Evolutionary conservation across 2,329 filamentous ascomycete genomes (phyloP), one percentile per base, ranked within the genome.

Genomic region (Cladophialophora immunda): DNA sequence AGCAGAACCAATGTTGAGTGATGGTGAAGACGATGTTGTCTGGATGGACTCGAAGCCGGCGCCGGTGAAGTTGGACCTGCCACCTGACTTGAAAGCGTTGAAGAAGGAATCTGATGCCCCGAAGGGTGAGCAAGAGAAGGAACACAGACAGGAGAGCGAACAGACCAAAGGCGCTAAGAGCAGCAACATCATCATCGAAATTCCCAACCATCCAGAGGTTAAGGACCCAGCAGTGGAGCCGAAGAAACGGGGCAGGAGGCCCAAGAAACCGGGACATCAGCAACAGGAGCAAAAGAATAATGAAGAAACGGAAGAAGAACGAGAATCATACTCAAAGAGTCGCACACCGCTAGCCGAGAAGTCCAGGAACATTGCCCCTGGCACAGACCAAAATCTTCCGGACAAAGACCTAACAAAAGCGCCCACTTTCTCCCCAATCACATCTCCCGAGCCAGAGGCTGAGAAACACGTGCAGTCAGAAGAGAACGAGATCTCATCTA

Each of bases 201-300:
- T 71, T 25, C 69, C 68, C 19, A 17, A n/a, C 8, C 25, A n/a
- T 19, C 13, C 45, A 41, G 68, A 69, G 56, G 13, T 34, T 57
- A 62, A 68, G 41, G 61, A 55, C 36, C 29, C 45, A 36, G 47
- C 50, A 47, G 38, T 62, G n/a, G 70, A 54, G 52, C 68, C 70
- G 59, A 73, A 73, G 66, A 73, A 73, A 58, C 68, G 71, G 38
- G 71, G 71, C 9, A 64, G 71, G 19, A 73, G 69, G 58, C 67
- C 68, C 6, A 73, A 72, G 58, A 72, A 72, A 52, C 17, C 19
- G 7, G 45, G 58, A 56, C 59, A 62, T 55, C 59, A 64, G 32
- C 32, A 34, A 29, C 60, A 54, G 45, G 64, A 64, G 22, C 22
- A 58, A 38, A 53, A 52, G 19, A 17, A 30, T 15, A 60, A 25